Evolutionary conservation across 305 asterid species (phyloP).

Genomic region (Coffea humblotiana): DNA sequence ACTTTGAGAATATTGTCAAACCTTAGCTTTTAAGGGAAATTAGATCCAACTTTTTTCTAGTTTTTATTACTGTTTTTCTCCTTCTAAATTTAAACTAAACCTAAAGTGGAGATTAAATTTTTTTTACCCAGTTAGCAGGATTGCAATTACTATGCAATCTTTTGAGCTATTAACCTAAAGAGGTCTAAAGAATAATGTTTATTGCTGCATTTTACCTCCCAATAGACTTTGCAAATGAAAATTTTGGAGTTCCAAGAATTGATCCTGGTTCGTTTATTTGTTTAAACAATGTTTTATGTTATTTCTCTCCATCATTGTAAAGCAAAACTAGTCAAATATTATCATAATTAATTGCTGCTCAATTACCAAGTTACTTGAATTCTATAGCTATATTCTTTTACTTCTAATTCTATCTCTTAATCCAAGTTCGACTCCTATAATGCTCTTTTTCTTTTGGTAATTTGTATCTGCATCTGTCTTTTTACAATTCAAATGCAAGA

Average conservation of each 20-base stretch:
- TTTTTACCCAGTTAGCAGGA: not conserved
- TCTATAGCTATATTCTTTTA: not conserved
- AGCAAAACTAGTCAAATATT: not conserved
- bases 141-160: too few relatives aligned
- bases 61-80: too few relatives aligned
- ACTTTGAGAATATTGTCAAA: not conserved
- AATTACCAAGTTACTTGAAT: not conserved
- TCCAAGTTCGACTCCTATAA: not conserved
- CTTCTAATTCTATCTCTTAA: not conserved
- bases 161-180: not conserved
- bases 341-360: not conserved
- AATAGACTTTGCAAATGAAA: not conserved
- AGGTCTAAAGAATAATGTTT: not conserved
- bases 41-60: not conserved
- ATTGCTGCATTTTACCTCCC: not conserved
- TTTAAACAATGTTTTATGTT: not conserved
- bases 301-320: not conserved
- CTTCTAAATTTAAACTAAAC: not conserved
- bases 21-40: not conserved
- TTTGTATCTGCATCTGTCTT: slow-evolving; percentile 2
- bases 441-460: not conserved
- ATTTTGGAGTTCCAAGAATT: not conserved
- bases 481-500: slow-evolving; percentile 16
- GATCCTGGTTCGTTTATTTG: not conserved
- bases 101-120: not conserved